These are phyloP conservation scores for Kwoniella mangroviensis DNA, from an alignment of 768 basidiomycete species.

Conservation along the genomic window DNA sequence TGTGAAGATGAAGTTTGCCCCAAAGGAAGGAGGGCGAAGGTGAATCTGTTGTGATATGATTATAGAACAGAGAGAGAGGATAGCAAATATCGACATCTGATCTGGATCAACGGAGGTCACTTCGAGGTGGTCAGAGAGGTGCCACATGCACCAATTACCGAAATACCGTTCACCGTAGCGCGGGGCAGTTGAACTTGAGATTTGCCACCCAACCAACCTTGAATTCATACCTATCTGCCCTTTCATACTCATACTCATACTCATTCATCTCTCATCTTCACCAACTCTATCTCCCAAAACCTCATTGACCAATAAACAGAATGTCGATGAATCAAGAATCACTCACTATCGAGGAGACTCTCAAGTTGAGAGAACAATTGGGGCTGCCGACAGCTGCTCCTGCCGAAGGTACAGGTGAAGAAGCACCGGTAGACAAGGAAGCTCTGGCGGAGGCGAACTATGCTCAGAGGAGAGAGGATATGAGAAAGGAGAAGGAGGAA, in stretches of 20 bases:
- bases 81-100: no score
- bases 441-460: slow-evolving; percentile 87
- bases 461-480: slow-evolving; percentile 68
- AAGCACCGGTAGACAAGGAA: slow-evolving; percentile 61
- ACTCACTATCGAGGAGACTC: slow-evolving; percentile 57
- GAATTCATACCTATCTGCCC: slow-evolving; percentile 1
- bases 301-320: neutral
- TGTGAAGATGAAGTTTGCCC: no score
- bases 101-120: neutral
- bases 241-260: neutral
- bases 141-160: slow-evolving; percentile 5
- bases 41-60: neutral
- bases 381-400: slow-evolving; percentile 89
- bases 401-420: slow-evolving; percentile 68
- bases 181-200: neutral
- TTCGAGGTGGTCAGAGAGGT: neutral
- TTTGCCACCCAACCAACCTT: slow-evolving; percentile 24
- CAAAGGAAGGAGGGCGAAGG: no score
- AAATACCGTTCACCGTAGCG: slow-evolving; percentile 22
- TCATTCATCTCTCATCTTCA: neutral
- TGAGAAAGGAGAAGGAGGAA: slow-evolving; percentile 64
- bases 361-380: slow-evolving; percentile 86
- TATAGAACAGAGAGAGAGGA: no score
- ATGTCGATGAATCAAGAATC: slow-evolving; percentile 41
- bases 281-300: neutral